Conservation (phyloP, 306 rosid genomes). For the Trifolium repens region DNA sequence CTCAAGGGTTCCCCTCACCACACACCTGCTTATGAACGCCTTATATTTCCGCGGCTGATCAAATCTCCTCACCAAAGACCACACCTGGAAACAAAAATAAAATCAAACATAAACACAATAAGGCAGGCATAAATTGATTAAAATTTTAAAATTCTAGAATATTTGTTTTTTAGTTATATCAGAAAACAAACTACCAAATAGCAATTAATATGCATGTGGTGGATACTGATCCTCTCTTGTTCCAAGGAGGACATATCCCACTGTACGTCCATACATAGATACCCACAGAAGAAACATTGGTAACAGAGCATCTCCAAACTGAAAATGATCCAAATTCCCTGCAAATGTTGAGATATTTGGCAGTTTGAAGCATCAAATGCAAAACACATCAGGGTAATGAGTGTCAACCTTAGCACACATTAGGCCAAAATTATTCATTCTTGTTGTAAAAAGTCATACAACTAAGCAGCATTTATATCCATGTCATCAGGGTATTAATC, state of each 20-base stretch:
- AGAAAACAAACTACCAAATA: background rate
- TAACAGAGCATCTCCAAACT: background rate
- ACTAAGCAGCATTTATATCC: too few relatives aligned
- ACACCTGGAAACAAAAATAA: slow-evolving; percentile 57
- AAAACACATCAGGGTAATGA: background rate
- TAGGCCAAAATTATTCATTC: background rate
- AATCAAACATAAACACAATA: slow-evolving; percentile 21
- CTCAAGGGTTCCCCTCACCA: slow-evolving; percentile 80
- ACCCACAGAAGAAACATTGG: background rate
- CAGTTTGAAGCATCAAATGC: slow-evolving; percentile 1
- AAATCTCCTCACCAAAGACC: slow-evolving; percentile 95
- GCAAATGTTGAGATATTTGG: slow-evolving; percentile 4
- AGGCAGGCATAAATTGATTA: slow-evolving; percentile 4
- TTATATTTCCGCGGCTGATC: slow-evolving; percentile 94
- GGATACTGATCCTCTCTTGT: slow-evolving; percentile 16
- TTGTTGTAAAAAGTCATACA: background rate
- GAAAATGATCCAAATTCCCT: slow-evolving; percentile 3
- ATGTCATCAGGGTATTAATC: too few relatives aligned
- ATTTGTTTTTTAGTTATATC: background rate
- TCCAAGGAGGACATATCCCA: slow-evolving; percentile 23
- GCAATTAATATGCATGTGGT: background rate
- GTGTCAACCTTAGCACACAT: background rate
- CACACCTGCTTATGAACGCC: slow-evolving; percentile 92
- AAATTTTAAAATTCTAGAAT: background rate
- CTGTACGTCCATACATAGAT: background rate